phyloP scores from a whole-genome alignment of 257 asterid species.

The Capsicum pubescens region DNA sequence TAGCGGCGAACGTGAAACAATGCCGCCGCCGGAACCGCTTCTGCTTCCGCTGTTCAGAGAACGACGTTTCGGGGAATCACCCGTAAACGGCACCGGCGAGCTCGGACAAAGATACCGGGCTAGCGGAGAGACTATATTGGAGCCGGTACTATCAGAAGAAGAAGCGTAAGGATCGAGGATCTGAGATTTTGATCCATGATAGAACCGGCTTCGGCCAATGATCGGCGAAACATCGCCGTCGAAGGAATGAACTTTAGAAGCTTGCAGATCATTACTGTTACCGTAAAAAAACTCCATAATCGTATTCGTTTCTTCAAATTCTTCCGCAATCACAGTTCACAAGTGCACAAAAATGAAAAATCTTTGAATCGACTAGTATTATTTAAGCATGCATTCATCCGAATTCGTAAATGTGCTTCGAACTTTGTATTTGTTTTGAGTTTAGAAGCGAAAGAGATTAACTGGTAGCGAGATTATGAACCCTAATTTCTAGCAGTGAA shows the following conservation, averaged over 20 bases:
- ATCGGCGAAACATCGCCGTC: constrained; percentile 49
- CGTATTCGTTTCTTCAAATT: not conserved
- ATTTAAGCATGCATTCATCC: not conserved
- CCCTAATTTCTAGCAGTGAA: not conserved
- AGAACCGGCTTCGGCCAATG: constrained; percentile 42
- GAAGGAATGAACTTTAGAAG: constrained; percentile 45
- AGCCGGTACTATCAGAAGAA: constrained; percentile 47
- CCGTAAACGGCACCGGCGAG: constrained; percentile 23
- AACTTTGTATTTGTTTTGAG: not conserved
- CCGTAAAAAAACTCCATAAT: constrained; percentile 52
- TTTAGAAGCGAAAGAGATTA: not conserved
- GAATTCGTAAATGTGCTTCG: not conserved
- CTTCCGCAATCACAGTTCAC: constrained; percentile 40
- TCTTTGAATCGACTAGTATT: not conserved
- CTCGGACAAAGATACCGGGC: constrained; percentile 28
- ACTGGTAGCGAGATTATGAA: not conserved
- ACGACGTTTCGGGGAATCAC: constrained; percentile 2
- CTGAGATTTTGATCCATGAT: constrained; percentile 30
- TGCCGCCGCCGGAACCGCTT: constrained; percentile 25
- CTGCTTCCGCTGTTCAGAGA: constrained; percentile 31
- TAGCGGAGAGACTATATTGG: constrained; percentile 41
- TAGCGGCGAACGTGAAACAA: constrained; percentile 29
- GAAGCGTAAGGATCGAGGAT: constrained; percentile 65
- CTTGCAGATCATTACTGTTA: constrained; percentile 36
- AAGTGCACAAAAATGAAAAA: not conserved